Evolutionary conservation across 371 early-diverging fungal genomes (phyloP), one percentile per base, ranked within the genome.

Genomic region (Mucor velutinosus): DNA sequence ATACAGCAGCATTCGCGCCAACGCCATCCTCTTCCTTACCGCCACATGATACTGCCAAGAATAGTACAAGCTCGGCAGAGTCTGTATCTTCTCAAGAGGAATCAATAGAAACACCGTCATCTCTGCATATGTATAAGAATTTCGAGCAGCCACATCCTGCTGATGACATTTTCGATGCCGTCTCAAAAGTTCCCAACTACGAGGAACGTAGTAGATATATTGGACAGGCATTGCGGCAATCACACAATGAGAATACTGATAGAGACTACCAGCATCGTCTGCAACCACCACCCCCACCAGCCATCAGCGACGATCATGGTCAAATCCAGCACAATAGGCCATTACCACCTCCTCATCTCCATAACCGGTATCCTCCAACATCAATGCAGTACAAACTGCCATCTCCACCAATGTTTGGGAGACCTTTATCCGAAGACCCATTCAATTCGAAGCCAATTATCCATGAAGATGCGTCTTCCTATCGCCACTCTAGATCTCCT

Each of bases 301-400:
- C 57, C 3, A 41, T 25, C 7, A 17, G 32, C n/a, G 3, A 43
- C n/a, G 37, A 45, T 15, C 58, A 45, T 41, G 43, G 57, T 0
- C 56, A 64, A 4, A 25, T 41, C 32, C 45, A 64, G 3, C 57
- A 57, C 10, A 57, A 64, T 6, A 56, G 64, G 21, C 57, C 64
- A 8, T 23, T 64, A 11, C 64, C 58, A 4, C 29, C 45, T 6
- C 43, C 41, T 12, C 64, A 25, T 49, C 17, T 19, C n/a, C 37
- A 62, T 33, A 37, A 4, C 37, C 7, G 1, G 1, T 7, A 33
- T 33, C 33, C 8, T 33, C 51, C 21, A 0, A 10, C 23, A n/a
- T 4, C 49, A 49, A 21, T 21, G 11, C 7, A n/a, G 5, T 45
- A 60, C n/a, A 62, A 62, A 35, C 47, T 19, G 1, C 23, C 25